Conservation (phyloP, 495 filamentous ascomycete genomes). For the Xylaria castorea region DNA sequence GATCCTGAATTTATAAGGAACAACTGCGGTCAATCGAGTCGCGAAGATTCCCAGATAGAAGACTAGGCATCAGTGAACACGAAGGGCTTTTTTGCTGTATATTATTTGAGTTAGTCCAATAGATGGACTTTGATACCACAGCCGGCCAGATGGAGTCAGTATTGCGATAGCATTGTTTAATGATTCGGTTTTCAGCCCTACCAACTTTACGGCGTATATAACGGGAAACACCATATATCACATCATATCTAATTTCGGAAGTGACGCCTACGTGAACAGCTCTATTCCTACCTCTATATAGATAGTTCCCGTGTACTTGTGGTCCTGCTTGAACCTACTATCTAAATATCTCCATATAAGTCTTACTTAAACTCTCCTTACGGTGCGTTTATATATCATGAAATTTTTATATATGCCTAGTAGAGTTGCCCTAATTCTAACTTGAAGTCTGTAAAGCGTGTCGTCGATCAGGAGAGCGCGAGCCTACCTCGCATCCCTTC, state of each 20-base stretch:
- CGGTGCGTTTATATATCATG: neutral
- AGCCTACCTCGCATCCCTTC: no score
- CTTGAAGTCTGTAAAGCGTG: neutral
- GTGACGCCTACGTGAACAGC: neutral
- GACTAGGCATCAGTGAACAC: slow-evolving; percentile 36
- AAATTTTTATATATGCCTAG: neutral
- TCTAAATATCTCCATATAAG: neutral
- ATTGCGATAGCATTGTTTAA: slow-evolving; percentile 28
- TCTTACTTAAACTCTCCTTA: neutral
- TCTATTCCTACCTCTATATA: neutral
- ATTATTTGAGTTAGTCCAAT: slow-evolving; percentile 46
- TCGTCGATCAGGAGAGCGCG: neutral
- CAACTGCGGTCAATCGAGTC: slow-evolving; percentile 33
- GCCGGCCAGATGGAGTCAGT: slow-evolving; percentile 10
- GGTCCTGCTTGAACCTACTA: neutral
- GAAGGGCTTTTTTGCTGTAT: slow-evolving; percentile 43
- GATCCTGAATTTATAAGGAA: slow-evolving; percentile 21
- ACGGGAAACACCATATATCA: neutral
- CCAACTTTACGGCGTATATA: neutral
- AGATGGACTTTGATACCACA: slow-evolving; percentile 31
- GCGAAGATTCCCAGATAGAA: slow-evolving; percentile 36
- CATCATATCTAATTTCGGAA: neutral
- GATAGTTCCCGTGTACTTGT: neutral
- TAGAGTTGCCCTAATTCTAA: neutral
- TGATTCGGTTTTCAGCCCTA: slow-evolving; percentile 9